A percentile compares a stretch with the other conserved stretches of the same genome.
Evolutionary conservation across 768 basidiomycete genomes (phyloP).

Genomic region (Amanita muscaria): DNA sequence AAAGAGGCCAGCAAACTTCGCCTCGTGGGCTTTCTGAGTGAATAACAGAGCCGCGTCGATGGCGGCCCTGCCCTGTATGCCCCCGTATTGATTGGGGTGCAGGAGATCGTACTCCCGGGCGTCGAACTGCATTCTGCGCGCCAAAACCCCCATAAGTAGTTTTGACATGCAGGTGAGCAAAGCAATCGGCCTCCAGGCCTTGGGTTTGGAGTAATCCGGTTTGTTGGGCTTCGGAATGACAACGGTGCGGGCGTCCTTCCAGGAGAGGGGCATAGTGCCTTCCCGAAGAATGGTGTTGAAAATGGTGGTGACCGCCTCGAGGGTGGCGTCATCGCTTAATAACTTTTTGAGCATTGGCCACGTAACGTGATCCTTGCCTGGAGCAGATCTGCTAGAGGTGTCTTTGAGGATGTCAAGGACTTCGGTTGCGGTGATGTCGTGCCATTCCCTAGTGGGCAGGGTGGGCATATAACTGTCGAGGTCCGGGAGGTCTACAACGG

Average conservation of each 20-base stretch:
- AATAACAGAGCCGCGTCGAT: constrained; percentile 3
- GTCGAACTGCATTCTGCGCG: constrained; percentile 2
- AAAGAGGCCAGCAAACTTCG: neutral
- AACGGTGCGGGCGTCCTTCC: neutral
- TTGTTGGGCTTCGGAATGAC: constrained; percentile 7
- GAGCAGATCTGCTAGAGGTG: too few relatives aligned
- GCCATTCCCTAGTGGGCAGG: too few relatives aligned
- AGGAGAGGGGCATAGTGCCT: neutral
- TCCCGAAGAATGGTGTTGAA: neutral
- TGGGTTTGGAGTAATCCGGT: neutral
- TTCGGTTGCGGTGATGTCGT: too few relatives aligned
- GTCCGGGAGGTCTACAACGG: too few relatives aligned
- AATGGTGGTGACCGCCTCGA: neutral
- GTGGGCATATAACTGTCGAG: too few relatives aligned
- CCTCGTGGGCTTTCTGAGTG: neutral
- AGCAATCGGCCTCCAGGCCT: constrained; percentile 3
- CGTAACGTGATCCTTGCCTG: too few relatives aligned
- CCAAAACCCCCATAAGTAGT: constrained; percentile 4
- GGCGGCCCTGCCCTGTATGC: neutral
- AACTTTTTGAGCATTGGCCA: too few relatives aligned
- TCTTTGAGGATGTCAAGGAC: too few relatives aligned
- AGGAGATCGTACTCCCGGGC: neutral
- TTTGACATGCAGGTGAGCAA: constrained; percentile 3
- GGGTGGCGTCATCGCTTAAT: too few relatives aligned
- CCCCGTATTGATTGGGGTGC: constrained; percentile 6